Base-by-base conservation (phyloP, 2,329 filamentous ascomycete species). In the Penicillium sp. region DNA sequence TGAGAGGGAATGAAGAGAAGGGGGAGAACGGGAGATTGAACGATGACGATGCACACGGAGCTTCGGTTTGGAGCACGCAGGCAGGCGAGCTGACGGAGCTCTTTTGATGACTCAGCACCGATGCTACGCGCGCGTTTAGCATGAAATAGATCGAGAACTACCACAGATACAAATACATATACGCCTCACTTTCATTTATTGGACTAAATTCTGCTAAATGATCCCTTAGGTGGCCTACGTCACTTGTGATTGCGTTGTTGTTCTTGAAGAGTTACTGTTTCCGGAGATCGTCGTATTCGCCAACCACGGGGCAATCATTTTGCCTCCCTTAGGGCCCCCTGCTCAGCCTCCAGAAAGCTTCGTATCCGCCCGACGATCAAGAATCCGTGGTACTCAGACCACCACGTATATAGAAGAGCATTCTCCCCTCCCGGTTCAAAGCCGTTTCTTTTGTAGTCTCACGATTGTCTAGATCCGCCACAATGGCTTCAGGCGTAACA, bases 81-180 rank as follows among this genome's bases (percentile, higher is more conserved):
- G 66, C 67, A 71, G 67, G 65, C 61, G 65, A 71, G 67, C 67
- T 70, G 64, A 68, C 67, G 67, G 66, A 70, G 67, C 67, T 68
- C 60, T 57, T 5, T 37, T 21, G 50, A 54, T 63, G 54, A 61
- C 55, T 61, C 53, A 62, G 48, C 49, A 39, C 24, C 5, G 24
- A 6, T 17, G 10, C 9, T 37, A 32, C 18, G 12, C 49, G 34
- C 43, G 49, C 43, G 43, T 23, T 36, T 41, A 41, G n/a, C 24
- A 20, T 21, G 26, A 18, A 24, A n/a, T 21, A 37, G 20, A n/a
- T 20, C 7, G 18, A 18, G 12, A 45, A 36, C 17, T 27, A 32
- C 27, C 15, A 7, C 3, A 8, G 3, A 21, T 15, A 46, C n/a
- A 10, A 13, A 3, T 37, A 46, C n/a, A n/a, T n/a, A n/a, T n/a